Evolutionary conservation across 2,329 filamentous ascomycete species (phyloP), one percentile per base, ranked within the genome.

Genomic region (Stachybotrys chartarum): DNA sequence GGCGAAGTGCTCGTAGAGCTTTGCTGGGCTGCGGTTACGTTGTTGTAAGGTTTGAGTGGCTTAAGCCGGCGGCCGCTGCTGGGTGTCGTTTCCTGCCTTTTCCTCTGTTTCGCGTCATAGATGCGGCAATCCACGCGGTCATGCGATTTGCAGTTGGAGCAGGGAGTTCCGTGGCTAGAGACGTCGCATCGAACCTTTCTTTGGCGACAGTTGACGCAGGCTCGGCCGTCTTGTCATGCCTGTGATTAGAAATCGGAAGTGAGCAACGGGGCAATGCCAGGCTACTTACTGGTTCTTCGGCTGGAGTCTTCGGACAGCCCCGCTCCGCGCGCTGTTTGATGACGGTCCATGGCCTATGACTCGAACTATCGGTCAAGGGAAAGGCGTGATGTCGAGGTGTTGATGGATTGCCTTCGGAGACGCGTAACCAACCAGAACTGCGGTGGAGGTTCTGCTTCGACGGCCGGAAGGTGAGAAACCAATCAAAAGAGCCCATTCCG

Each of bases 131-230:
- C 72, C 14, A 64, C 51, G 54, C 71, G 71, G 17, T 71, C 67
- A 39, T 75, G 72, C 30, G 69, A 66, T 39, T 68, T 68, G 56
- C 77, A 80, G 58, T 78, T 78, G 53, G 77, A 74, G 60, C 77
- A 80, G 0, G 77, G 77, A 1, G 72, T 60, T 14, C 77, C 77
- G 35, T 75, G 73, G 18, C 69, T 60, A 54, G 76, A 70, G 49
- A 78, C 73, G 64, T 80, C 78, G 58, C 77, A 80, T 57, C 75
- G 74, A 52, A 80, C 73, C 63, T 80, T 80, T 55, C 77, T 73
- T 52, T 72, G 74, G 63, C 80, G 77, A 54, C 77, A 80, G 57
- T 72, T 69, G 46, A 76, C 64, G 57, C 77, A 80, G 42, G 78
- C 78, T 58, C 66, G 66, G 49, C 69, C 68, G 42, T 71, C 69